Base-by-base conservation (phyloP, 768 basidiomycete genomes). In the Xerocomellus intermedius region DNA sequence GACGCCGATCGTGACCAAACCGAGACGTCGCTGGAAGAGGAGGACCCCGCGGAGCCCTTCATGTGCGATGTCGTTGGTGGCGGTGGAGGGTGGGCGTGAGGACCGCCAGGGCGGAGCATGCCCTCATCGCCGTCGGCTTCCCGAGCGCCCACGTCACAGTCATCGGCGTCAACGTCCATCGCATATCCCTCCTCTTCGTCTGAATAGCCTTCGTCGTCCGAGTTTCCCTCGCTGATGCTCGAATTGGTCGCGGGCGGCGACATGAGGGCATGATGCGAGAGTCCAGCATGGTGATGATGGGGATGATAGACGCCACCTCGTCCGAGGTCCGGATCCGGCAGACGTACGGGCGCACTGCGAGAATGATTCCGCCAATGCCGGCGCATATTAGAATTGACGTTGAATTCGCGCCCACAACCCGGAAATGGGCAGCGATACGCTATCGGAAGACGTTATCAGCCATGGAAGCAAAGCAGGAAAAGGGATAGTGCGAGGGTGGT, bases 361-460 rank as follows among this genome's bases (percentile, higher is more conserved):
- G 69, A 72, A 57, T 91, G 88, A 67, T 87, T 90, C 42, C 87
- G 77, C 66, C 83, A 85, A 63, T 91, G 89, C 6, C 89, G 76
- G 30, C 89, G 80, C 89, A 91, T 91, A 68, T 91, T 92, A 0
- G 87, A 89, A 66, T 89, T 89, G 44, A 90, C 90, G 59, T 89
- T 91, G 72, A 91, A 91, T 55, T 86, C 82, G 33, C 87, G 79
- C 37, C 85, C 85, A 66, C 89, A 91, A 41, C 83, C 80, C 7
- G 84, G 86, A 76, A 76, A 87, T 5, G 87, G 86, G 61, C 89
- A 91, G 39, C 80, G 77, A 72, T 87, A 89, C 19, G 88, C 90
- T 87, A 58, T 59, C 43, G 48, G 19, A 6, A 42, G 55, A 50
- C 46, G 57, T 42, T 46, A 62, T 68, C 56, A 64, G 55, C 32